These are phyloP conservation scores for Termitomyces sp. DNA, from an alignment of 768 basidiomycete genomes.

Conservation along the genomic window DNA sequence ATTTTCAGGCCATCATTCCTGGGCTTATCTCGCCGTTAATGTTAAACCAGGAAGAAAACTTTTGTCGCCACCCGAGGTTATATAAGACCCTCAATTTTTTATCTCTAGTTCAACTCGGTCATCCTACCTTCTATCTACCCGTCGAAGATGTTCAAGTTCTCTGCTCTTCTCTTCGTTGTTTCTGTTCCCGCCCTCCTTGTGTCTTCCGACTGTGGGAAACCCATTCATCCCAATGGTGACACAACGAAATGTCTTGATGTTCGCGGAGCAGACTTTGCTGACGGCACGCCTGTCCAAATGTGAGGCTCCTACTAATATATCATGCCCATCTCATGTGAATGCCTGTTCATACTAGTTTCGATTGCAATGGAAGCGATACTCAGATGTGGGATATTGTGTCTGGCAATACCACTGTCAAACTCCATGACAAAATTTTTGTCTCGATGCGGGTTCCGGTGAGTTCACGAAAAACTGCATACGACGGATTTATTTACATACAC, in stretches of 20 bases:
- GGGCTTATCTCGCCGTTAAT: not conserved
- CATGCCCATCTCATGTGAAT: not conserved
- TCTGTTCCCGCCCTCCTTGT: slow-evolving; percentile 3
- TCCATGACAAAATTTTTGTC: slow-evolving; percentile 28
- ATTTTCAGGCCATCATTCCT: not conserved
- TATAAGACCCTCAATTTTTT: not conserved
- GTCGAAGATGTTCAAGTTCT: not conserved
- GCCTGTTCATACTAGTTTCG: slow-evolving; percentile 17
- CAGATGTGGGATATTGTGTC: slow-evolving; percentile 23
- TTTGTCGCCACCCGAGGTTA: not conserved
- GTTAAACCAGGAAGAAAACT: not conserved
- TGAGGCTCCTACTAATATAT: slow-evolving; percentile 6
- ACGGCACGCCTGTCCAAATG: slow-evolving; percentile 30
- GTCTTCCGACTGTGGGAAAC: slow-evolving; percentile 7
- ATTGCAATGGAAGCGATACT: slow-evolving; percentile 25
- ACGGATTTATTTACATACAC: not conserved
- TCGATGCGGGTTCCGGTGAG: slow-evolving; percentile 27
- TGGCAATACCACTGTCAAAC: slow-evolving; percentile 20
- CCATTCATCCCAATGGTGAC: slow-evolving; percentile 22
- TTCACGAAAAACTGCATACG: not conserved
- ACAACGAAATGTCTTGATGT: slow-evolving; percentile 27
- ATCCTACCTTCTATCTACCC: not conserved
- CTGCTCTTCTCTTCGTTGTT: slow-evolving; percentile 1
- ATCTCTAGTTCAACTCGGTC: not conserved
- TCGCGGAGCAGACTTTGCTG: slow-evolving; percentile 21